A percentile compares a stretch with the other conserved stretches of the same genome.
phyloP scores from a whole-genome alignment of 345 rosid species.

The Brassica incana region DNA sequence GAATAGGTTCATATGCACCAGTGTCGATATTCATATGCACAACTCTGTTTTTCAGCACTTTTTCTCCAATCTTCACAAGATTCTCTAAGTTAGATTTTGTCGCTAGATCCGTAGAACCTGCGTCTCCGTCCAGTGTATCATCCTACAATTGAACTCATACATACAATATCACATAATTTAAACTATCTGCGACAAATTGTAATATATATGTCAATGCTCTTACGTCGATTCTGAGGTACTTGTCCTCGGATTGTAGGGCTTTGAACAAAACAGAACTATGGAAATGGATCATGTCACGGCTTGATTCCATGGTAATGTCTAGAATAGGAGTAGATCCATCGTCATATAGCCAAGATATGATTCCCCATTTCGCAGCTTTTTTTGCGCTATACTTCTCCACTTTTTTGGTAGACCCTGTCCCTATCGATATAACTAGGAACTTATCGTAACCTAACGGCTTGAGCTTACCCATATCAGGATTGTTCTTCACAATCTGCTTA shows the following conservation, averaged over 20 bases:
- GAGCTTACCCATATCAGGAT: conserved; percentile 46
- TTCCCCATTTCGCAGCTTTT: conserved; percentile 66
- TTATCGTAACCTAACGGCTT: conserved; percentile 51
- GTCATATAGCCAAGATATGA: conserved; percentile 55
- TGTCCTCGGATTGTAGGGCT: conserved; percentile 57
- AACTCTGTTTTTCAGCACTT: conserved; percentile 46
- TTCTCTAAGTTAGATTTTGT: conserved; percentile 55
- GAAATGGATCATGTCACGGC: conserved; percentile 63
- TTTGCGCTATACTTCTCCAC: conserved; percentile 47
- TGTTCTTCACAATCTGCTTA: conserved; percentile 49
- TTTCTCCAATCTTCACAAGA: conserved; percentile 51
- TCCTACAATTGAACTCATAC: conserved; percentile 34
- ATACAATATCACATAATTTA: background rate
- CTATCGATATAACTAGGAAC: conserved; percentile 66
- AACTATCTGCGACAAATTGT: background rate
- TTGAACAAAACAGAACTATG: conserved; percentile 51
- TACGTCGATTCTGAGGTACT: conserved; percentile 71
- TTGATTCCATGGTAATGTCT: conserved; percentile 49
- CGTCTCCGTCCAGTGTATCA: conserved; percentile 51
- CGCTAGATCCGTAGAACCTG: conserved; percentile 48
- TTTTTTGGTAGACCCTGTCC: conserved; percentile 51
- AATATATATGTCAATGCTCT: background rate
- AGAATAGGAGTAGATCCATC: conserved; percentile 56
- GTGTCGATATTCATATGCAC: conserved; percentile 46
- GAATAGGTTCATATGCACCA: conserved; percentile 53